Base-by-base conservation (phyloP, 164 flowering plant species). In the Vitis amurensis region DNA sequence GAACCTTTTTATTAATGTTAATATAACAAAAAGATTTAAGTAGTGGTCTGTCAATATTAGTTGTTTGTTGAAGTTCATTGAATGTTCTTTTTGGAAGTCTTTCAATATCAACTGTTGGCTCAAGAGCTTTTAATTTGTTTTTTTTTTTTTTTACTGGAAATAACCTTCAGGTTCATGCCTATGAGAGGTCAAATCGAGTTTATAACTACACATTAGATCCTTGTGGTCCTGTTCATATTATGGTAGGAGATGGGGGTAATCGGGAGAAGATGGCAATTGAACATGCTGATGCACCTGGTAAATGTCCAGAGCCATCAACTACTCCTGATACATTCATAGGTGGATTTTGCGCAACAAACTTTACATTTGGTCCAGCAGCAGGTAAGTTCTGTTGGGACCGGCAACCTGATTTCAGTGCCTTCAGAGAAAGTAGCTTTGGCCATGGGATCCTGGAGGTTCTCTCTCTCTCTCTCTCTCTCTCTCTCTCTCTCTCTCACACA, bases 391-490 rank as follows among this genome's bases (percentile, higher is more conserved):
- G 99, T 69, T 93, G 98, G 97, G 92, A 90, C 64, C 77, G 77
- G n/a, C 99, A 95, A 70, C 99, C 99, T 55, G 97, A 91, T 19
- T 95, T 80, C 74, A 93, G 99, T 69, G 99, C 99, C 14, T 91
- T 71, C 69, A 80, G 99, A 72, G 99, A 93, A 73, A 85, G 88
- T 68, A 95, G 98, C 88, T 95, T 90, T 68, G 98, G 99, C 64
- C 97, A 90, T 79, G 99, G 99, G 13, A 92, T 89, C 31, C 79
- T 94, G n/a, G 97, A 94, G 97, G 98, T 91, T 69, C 69, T 79
- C 70, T 73, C 63, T 59, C 70, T 62, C 72, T 61, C 71, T 57
- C 19, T n/a, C n/a, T n/a, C n/a, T n/a, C n/a, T n/a, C n/a, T n/a
- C n/a, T 14, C 19, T 37, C 44, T n/a, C n/a, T 44, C 9, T 37